A percentile compares a stretch with the other conserved stretches of the same genome.
Evolutionary conservation across 2,329 filamentous ascomycete genomes (phyloP).

Genomic region (Neodidymelliopsis sp.): DNA sequence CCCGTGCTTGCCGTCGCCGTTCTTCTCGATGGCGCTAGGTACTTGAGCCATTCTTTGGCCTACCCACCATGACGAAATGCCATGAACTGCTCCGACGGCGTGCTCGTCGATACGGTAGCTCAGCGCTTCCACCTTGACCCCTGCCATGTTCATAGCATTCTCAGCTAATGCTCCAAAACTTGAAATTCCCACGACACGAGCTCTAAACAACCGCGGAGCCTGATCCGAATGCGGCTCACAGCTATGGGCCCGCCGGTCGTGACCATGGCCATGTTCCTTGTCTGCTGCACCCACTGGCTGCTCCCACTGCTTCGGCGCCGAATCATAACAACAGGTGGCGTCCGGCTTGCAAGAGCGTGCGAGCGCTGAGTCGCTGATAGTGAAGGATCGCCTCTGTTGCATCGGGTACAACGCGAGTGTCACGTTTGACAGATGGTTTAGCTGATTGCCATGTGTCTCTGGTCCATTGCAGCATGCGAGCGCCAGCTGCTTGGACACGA

Average conservation of each 20-base stretch:
- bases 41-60: slow-evolving; percentile 28
- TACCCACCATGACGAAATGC: slow-evolving; percentile 38
- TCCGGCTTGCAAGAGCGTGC: slow-evolving; percentile 15
- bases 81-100: slow-evolving; percentile 22
- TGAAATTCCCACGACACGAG: slow-evolving; percentile 21
- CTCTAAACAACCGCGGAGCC: slow-evolving; percentile 29
- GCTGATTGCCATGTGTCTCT: slow-evolving; percentile 12
- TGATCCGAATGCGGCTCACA: slow-evolving; percentile 22
- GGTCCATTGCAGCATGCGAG: slow-evolving; percentile 3
- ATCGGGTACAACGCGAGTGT: slow-evolving; percentile 11
- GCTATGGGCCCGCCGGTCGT: slow-evolving; percentile 5
- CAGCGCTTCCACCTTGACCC: slow-evolving; percentile 15
- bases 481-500: slow-evolving; percentile 3
- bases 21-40: slow-evolving; percentile 31
- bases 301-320: slow-evolving; percentile 22
- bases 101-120: slow-evolving; percentile 8
- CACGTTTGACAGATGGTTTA: slow-evolving; percentile 19
- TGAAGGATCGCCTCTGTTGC: slow-evolving; percentile 24
- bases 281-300: slow-evolving; percentile 20
- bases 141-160: slow-evolving; percentile 25
- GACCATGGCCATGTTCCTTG: slow-evolving; percentile 9
- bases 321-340: slow-evolving; percentile 30
- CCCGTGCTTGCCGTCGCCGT: slow-evolving; percentile 34
- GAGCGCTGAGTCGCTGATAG: slow-evolving; percentile 4
- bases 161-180: slow-evolving; percentile 31